Conservation (phyloP, 805 yeast species). For the Lachancea waltii region DNA sequence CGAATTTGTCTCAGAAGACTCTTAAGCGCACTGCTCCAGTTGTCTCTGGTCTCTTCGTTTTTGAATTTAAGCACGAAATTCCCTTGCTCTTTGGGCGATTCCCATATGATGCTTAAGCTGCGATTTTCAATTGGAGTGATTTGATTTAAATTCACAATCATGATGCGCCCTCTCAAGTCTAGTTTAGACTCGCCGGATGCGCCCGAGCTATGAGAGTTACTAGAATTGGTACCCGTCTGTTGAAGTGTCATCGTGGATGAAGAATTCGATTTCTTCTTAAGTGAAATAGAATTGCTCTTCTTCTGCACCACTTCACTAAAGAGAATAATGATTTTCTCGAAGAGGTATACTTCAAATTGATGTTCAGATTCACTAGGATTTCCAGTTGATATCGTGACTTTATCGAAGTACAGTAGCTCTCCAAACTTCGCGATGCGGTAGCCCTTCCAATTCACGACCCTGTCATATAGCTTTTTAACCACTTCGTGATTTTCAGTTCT, state of each 20-base stretch:
- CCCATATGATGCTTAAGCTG: constrained; percentile 65
- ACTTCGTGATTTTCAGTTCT: constrained; percentile 77
- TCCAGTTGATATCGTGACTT: constrained; percentile 44
- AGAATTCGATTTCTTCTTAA: constrained; percentile 36
- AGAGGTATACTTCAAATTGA: constrained; percentile 83
- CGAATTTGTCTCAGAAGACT: constrained; percentile 27
- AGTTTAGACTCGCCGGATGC: constrained; percentile 32
- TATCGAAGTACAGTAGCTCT: constrained; percentile 68
- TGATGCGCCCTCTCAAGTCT: constrained; percentile 76
- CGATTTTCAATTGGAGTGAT: constrained; percentile 45
- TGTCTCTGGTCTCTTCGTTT: constrained; percentile 74
- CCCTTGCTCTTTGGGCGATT: constrained; percentile 82
- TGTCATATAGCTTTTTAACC: constrained; percentile 58
- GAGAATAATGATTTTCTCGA: constrained; percentile 61
- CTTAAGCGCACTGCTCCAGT: constrained; percentile 71
- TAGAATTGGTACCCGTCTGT: constrained; percentile 8
- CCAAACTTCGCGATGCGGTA: constrained; percentile 76
- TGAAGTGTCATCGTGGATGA: constrained; percentile 18
- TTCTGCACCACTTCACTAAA: constrained; percentile 54
- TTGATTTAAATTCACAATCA: constrained; percentile 57
- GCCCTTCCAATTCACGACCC: constrained; percentile 91
- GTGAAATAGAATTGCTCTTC: constrained; percentile 40
- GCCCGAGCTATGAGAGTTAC: constrained; percentile 12
- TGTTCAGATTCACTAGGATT: constrained; percentile 59
- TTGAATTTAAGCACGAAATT: constrained; percentile 75